Conservation (phyloP, 768 basidiomycete genomes). For the Hygrophoropsis aurantiaca region DNA sequence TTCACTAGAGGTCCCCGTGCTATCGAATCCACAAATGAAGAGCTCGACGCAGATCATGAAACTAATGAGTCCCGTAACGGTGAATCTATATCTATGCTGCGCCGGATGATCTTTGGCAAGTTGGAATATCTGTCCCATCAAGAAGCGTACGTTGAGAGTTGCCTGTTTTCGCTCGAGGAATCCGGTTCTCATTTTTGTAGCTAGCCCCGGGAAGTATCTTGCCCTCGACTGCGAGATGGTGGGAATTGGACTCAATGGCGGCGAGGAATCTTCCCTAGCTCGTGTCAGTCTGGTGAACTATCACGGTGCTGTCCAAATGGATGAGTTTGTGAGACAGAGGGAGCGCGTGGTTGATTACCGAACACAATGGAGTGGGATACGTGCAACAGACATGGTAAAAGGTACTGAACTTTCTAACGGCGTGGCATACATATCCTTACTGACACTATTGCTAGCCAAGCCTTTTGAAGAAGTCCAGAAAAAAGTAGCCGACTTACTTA, state of each 20-base stretch:
- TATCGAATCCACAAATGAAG: neutral
- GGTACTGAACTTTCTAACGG: constrained; percentile 47
- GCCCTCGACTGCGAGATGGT: constrained; percentile 99
- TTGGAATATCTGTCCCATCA: constrained; percentile 40
- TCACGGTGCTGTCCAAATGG: constrained; percentile 74
- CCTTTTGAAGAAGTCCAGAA: constrained; percentile 80
- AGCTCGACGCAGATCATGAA: constrained; percentile 17
- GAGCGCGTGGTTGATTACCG: constrained; percentile 92
- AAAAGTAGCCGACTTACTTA: constrained; percentile 70
- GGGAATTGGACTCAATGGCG: constrained; percentile 82
- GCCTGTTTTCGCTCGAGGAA: neutral
- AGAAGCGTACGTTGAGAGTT: constrained; percentile 39
- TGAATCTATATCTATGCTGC: constrained; percentile 46
- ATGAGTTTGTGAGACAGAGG: constrained; percentile 82
- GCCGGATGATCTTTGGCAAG: constrained; percentile 54
- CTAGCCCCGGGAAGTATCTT: constrained; percentile 69
- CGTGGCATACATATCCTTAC: neutral
- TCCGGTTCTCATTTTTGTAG: constrained; percentile 3
- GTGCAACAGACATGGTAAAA: constrained; percentile 68
- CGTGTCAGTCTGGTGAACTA: constrained; percentile 91
- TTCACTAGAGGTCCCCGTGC: constrained; percentile 6
- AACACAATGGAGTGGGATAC: constrained; percentile 86
- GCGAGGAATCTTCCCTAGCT: constrained; percentile 75
- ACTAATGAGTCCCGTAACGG: constrained; percentile 40
- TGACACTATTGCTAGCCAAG: constrained; percentile 50